These are phyloP conservation scores for Chaetomium cochliodes DNA, from an alignment of 495 filamentous ascomycete species.

Conservation along the genomic window DNA sequence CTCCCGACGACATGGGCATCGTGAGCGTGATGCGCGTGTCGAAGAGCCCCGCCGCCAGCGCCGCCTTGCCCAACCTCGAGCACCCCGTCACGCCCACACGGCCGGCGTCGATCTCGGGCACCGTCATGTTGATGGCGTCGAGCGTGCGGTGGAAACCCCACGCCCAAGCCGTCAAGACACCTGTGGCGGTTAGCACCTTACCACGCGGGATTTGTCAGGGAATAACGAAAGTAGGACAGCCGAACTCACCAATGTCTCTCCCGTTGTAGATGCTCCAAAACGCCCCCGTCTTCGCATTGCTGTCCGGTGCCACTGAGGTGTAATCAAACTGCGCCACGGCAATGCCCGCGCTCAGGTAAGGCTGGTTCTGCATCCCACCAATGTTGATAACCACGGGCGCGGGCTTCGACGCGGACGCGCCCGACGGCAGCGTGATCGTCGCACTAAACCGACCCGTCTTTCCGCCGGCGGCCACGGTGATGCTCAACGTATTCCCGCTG, in stretches of 20 bases:
- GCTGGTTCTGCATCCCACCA: constrained; percentile 54
- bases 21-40: constrained; percentile 55
- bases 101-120: constrained; percentile 49
- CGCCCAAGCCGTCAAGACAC: constrained; percentile 52
- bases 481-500: constrained; percentile 48
- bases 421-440: constrained; percentile 44
- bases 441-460: constrained; percentile 50
- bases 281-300: constrained; percentile 51
- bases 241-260: constrained; percentile 47
- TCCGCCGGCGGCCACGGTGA: constrained; percentile 47
- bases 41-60: constrained; percentile 52
- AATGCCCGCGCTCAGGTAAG: constrained; percentile 50
- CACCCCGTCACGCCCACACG: constrained; percentile 54
- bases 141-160: constrained; percentile 56
- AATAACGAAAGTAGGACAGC: background rate
- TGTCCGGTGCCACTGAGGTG: constrained; percentile 49
- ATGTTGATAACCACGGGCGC: constrained; percentile 56
- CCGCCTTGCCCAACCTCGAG: constrained; percentile 53
- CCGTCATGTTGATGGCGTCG: constrained; percentile 50
- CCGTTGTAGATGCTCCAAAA: constrained; percentile 56
- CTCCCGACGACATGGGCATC: constrained; percentile 56
- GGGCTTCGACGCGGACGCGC: constrained; percentile 37
- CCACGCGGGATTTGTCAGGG: background rate
- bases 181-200: constrained; percentile 24
- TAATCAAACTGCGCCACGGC: constrained; percentile 55